These are phyloP conservation scores for Albophoma yamanashiensis DNA, from an alignment of 2,329 filamentous ascomycete species.

Conservation along the genomic window DNA sequence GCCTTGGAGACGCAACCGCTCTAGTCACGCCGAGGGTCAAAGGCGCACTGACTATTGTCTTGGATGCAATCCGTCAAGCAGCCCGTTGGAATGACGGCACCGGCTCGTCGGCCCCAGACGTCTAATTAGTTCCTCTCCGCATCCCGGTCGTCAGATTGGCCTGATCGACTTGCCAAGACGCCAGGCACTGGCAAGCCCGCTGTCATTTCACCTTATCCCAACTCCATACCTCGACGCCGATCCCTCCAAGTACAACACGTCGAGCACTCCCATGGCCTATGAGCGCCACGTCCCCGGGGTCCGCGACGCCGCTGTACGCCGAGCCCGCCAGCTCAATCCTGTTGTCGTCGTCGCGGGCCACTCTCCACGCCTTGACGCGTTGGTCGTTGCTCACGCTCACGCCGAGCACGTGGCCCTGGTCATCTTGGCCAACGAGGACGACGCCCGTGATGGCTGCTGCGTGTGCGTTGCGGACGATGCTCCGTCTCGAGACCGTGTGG, in stretches of 20 bases:
- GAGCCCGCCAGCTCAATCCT: constrained; percentile 33
- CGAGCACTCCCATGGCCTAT: constrained; percentile 11
- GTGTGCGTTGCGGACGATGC: constrained; percentile 43
- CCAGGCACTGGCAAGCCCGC: too few species aligned
- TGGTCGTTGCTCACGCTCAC: constrained; percentile 51
- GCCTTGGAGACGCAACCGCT: background rate
- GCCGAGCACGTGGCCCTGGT: constrained; percentile 11
- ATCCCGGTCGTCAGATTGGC: background rate
- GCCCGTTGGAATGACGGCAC: background rate
- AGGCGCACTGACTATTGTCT: background rate
- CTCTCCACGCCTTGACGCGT: constrained; percentile 43
- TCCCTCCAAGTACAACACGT: constrained; percentile 30
- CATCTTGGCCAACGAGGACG: constrained; percentile 18
- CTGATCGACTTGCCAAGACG: too few species aligned
- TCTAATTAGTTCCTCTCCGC: background rate
- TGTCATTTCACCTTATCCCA: background rate
- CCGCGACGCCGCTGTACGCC: constrained; percentile 48
- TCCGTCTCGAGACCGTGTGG: constrained; percentile 13
- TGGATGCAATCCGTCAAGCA: background rate
- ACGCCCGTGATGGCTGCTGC: constrained; percentile 60
- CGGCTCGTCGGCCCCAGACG: background rate
- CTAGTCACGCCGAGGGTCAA: background rate
- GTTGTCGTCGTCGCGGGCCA: constrained; percentile 13
- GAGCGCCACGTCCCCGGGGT: constrained; percentile 41
- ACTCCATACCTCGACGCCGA: constrained; percentile 36